A percentile compares a stretch with the other conserved stretches of the same genome.
Conservation (phyloP, 371 early-diverging fungal species). For the Lichtheimia ornata region DNA sequence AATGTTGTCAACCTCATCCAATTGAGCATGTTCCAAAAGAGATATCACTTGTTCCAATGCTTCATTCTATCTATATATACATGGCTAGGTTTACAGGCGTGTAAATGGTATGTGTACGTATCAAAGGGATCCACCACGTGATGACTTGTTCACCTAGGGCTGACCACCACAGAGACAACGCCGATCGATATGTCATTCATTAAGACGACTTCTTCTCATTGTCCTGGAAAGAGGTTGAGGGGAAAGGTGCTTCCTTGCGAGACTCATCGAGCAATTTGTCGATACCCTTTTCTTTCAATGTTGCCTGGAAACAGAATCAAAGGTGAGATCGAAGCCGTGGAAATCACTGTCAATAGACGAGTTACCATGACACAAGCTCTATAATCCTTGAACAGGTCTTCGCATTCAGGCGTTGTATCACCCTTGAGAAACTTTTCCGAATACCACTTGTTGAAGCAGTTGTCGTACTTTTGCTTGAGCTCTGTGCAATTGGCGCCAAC, state of each 20-base stretch:
- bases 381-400: slow-evolving; percentile 84
- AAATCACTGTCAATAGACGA: neutral
- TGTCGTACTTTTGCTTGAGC: slow-evolving; percentile 89
- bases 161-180: no score
- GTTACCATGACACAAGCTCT: slow-evolving; percentile 83
- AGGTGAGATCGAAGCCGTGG: neutral
- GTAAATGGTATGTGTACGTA: no score
- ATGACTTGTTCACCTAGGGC: no score
- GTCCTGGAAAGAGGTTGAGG: slow-evolving; percentile 16
- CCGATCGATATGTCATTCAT: no score
- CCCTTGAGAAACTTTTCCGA: slow-evolving; percentile 92
- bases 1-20: no score
- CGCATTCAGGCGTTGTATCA: slow-evolving; percentile 78
- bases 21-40: no score
- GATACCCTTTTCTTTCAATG: slow-evolving; percentile 78
- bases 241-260: slow-evolving; percentile 74
- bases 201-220: no score
- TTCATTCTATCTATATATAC: no score
- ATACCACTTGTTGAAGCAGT: slow-evolving; percentile 95
- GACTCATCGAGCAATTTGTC: slow-evolving; percentile 78
- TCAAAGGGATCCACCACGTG: no score
- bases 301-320: slow-evolving; percentile 45
- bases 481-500: slow-evolving; percentile 85
- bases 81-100: no score
- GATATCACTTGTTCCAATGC: no score